Evolutionary conservation across 1,284 basidiomycete species (phyloP).

Genomic region (Kalmanozyma brasiliensis): DNA sequence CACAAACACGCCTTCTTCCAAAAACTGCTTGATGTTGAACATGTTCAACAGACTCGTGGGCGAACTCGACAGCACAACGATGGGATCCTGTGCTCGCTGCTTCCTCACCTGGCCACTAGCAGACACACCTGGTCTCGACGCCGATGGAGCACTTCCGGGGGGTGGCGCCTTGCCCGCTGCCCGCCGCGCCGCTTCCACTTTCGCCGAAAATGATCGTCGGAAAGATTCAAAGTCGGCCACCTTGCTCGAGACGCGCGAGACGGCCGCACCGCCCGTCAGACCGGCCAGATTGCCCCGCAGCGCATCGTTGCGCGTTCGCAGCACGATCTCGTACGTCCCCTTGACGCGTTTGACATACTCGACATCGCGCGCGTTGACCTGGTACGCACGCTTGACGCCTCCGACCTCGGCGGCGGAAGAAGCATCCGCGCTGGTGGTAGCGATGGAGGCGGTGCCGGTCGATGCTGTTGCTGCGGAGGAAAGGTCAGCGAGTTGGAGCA

Average conservation of each 20-base stretch:
- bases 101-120: slow-evolving; percentile 45
- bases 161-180: slow-evolving; percentile 42
- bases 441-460: slow-evolving; percentile 2
- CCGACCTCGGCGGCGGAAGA: slow-evolving; percentile 15
- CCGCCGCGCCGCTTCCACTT: slow-evolving; percentile 55
- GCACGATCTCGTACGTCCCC: slow-evolving; percentile 52
- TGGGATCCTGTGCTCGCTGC: slow-evolving; percentile 74
- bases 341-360: slow-evolving; percentile 63
- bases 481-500: slow-evolving; percentile 25
- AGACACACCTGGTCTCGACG: slow-evolving; percentile 19
- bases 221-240: slow-evolving; percentile 46
- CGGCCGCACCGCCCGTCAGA: slow-evolving; percentile 24
- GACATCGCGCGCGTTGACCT: slow-evolving; percentile 57
- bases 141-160: slow-evolving; percentile 9
- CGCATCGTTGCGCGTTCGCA: slow-evolving; percentile 58
- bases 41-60: slow-evolving; percentile 95
- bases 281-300: slow-evolving; percentile 45
- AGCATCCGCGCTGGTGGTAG: slow-evolving; percentile 14
- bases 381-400: slow-evolving; percentile 57
- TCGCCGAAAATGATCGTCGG: slow-evolving; percentile 41
- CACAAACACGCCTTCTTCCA: slow-evolving; percentile 85
- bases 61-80: slow-evolving; percentile 95
- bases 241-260: slow-evolving; percentile 25
- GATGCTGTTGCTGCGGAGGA: slow-evolving; percentile 14
- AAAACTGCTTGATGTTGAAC: slow-evolving; percentile 93